Evolutionary conservation across 2,329 filamentous ascomycete species (phyloP).

Genomic region (Fusarium anthophilum): DNA sequence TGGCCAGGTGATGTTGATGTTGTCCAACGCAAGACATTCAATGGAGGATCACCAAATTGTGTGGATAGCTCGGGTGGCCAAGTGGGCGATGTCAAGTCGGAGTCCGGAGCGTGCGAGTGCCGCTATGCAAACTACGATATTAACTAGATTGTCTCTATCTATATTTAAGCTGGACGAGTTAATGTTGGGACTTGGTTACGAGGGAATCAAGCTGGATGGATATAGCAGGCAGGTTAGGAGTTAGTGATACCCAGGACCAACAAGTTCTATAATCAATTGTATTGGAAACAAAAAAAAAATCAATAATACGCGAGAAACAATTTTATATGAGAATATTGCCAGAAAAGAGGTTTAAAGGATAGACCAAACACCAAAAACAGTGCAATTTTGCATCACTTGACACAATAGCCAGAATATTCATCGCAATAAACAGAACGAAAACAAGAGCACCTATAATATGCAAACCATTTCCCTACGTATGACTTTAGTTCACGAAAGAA

Average conservation of each 20-base stretch:
- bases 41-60: constrained; percentile 62
- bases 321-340: not conserved
- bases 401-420: not conserved
- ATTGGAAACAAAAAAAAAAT: constrained; percentile 11
- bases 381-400: constrained; percentile 4
- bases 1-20: constrained; percentile 71
- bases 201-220: not conserved
- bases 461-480: not conserved
- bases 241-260: constrained; percentile 36
- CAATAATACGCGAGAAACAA: not conserved
- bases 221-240: constrained; percentile 1
- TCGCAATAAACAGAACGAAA: not conserved
- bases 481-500: not conserved
- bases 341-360: not conserved
- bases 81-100: constrained; percentile 51
- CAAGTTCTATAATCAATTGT: constrained; percentile 16
- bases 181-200: not conserved
- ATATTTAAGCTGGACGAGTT: not conserved
- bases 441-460: not conserved
- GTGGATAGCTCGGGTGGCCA: constrained; percentile 49
- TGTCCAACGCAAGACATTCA: constrained; percentile 56
- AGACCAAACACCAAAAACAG: not conserved
- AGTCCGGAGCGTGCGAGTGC: constrained; percentile 50
- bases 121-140: constrained; percentile 50
- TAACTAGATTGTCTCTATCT: not conserved